Base-by-base conservation (phyloP, 768 basidiomycete species). In the Leccinum barrowsii region DNA sequence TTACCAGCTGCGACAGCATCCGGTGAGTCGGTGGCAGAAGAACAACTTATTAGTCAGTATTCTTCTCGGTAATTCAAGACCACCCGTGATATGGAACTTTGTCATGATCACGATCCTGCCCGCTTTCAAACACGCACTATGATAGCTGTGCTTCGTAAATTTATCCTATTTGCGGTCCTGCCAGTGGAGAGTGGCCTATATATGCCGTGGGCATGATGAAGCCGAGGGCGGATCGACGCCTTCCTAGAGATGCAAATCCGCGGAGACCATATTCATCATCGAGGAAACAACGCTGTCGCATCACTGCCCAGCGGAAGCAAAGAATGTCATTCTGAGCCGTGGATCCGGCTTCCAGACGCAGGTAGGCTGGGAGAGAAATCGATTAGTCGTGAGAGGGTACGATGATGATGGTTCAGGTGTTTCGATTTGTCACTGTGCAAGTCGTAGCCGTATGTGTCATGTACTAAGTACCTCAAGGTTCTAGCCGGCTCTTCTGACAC, bases 41-140 rank as follows among this genome's bases (percentile, higher is more conserved):
- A 57, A 50, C 34, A 50, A 54, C 7, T 26, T 24, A 28, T 66
- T 57, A 63, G 55, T 59, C 66, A 68, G 54, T 54, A 11, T 62
- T 65, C 42, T 42, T 37, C 46, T 55, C 54, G 53, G 60, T 35
- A 55, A 57, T 48, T 50, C 42, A 37, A 65, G 17, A 15, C 50
- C 30, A 34, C 44, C 44, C 49, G 40, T 53, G 42, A n/a, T 17
- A 10, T 37, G 48, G 4, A 35, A 47, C 17, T 35, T 35, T 50
- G 57, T 32, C 56, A 47, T 21, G 42, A 49, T 30, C 55, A 52
- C 35, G 30, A 49, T 65, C 46, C 15, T 47, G 30, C 44, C 13
- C 44, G 24, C 26, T 34, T 55, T 13, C 42, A 56, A 44, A 28
- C 30, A 24, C 32, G 15, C 35, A 22, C 65, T 28, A 8, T 28